These are phyloP conservation scores for Tylopilus sp. DNA, from an alignment of 768 basidiomycete species.

Conservation along the genomic window DNA sequence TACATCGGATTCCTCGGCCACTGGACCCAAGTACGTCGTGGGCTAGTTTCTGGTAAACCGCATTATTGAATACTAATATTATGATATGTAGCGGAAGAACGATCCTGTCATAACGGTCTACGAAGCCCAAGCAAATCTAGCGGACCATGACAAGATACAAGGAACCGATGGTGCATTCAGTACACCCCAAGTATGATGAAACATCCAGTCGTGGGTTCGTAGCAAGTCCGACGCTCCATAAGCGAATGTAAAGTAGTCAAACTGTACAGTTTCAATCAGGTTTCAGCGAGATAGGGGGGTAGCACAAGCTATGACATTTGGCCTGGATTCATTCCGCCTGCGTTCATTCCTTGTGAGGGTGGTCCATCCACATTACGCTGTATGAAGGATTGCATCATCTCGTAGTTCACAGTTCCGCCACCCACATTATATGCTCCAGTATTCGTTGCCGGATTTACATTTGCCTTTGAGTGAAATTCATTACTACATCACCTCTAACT, in stretches of 20 bases:
- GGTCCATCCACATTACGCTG: conserved; percentile 36
- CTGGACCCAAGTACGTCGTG: conserved; percentile 63
- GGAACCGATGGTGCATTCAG: conserved; percentile 66
- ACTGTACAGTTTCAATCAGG: neutral
- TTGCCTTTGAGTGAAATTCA: conserved; percentile 10
- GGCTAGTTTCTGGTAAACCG: neutral
- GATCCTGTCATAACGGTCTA: conserved; percentile 84
- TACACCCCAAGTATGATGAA: conserved; percentile 36
- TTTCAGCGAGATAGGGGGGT: neutral
- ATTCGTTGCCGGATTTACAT: conserved; percentile 3
- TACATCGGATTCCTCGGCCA: conserved; percentile 84
- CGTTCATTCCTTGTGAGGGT: conserved; percentile 18
- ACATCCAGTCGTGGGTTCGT: neutral
- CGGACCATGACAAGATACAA: conserved; percentile 84
- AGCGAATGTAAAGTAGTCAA: conserved; percentile 14
- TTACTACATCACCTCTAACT: neutral
- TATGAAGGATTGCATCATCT: conserved; percentile 48
- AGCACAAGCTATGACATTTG: conserved; percentile 1
- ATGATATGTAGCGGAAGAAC: conserved; percentile 57
- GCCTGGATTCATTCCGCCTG: conserved; percentile 15
- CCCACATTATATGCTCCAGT: conserved; percentile 24
- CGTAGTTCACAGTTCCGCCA: conserved; percentile 31
- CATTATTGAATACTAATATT: neutral
- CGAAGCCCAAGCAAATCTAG: conserved; percentile 81
- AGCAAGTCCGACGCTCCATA: neutral